These are phyloP conservation scores for Lasiodiplodia sp. DNA, from an alignment of 2,329 filamentous ascomycete genomes.

Conservation along the genomic window DNA sequence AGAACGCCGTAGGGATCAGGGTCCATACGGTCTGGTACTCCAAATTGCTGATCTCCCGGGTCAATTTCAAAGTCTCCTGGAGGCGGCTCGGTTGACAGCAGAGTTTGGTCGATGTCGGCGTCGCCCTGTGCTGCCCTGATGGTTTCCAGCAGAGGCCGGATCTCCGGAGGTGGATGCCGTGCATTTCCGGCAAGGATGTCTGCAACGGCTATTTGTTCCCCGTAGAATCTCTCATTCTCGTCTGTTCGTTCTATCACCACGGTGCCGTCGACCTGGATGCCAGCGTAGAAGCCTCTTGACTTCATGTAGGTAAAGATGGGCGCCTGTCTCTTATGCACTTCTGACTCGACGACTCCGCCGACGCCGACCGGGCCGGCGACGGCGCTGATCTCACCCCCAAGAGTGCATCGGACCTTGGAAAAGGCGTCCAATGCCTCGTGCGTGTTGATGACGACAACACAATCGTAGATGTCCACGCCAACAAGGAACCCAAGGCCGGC, in stretches of 20 bases:
- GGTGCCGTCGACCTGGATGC: slow-evolving; percentile 85
- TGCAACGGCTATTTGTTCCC: slow-evolving; percentile 65
- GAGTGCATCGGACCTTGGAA: slow-evolving; percentile 76
- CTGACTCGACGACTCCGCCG: slow-evolving; percentile 75
- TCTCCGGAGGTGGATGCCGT: slow-evolving; percentile 62
- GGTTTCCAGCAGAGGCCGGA: slow-evolving; percentile 75
- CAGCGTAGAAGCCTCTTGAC: slow-evolving; percentile 86
- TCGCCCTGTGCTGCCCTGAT: slow-evolving; percentile 89
- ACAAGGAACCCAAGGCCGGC: slow-evolving; percentile 87
- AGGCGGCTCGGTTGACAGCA: slow-evolving; percentile 74
- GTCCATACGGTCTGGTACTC: slow-evolving; percentile 79
- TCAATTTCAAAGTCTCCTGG: slow-evolving; percentile 76
- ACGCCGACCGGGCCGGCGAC: slow-evolving; percentile 79
- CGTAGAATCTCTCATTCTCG: slow-evolving; percentile 88
- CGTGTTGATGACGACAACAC: slow-evolving; percentile 90
- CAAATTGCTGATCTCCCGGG: slow-evolving; percentile 67
- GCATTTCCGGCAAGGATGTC: slow-evolving; percentile 70
- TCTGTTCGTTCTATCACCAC: slow-evolving; percentile 85
- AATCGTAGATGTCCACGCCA: slow-evolving; percentile 95
- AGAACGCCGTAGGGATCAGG: slow-evolving; percentile 92
- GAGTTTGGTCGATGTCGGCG: slow-evolving; percentile 71
- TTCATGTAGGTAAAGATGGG: slow-evolving; percentile 89
- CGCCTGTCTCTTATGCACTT: slow-evolving; percentile 71
- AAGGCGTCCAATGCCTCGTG: slow-evolving; percentile 84
- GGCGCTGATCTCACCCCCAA: slow-evolving; percentile 82